Evolutionary conservation across 805 yeast genomes (phyloP), one percentile per base, ranked within the genome.

Genomic region (Trichomonascus vanleenenianus): DNA sequence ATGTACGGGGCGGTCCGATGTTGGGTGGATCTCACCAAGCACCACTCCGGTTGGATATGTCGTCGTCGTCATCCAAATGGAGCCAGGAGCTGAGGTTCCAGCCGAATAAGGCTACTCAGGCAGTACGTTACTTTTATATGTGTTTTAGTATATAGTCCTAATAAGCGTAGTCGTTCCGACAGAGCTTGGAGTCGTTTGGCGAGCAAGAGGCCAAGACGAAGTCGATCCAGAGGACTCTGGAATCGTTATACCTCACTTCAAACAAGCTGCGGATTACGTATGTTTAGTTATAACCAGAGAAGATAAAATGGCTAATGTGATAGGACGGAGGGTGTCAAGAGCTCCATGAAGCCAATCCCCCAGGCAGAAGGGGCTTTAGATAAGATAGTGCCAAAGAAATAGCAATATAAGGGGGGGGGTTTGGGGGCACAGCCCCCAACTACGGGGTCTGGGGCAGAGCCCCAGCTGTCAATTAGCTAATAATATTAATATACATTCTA

Each of bases 171-270:
- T 41, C 44, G 30, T 53, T 53, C 40, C 48, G 43, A 11, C 47
- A 44, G 34, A 35, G 43, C 2, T 42, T 41, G 14, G 50, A 53
- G 22, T 41, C 44, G 30, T 53, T 53, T 42, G 47, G 47, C 8
- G 50, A 45, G 14, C 51, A 51, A 32, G 56, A 53, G 30, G 39
- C 35, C 12, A 40, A 45, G n/a, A 36, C 44, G 2, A 42, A 46
- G 20, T 14, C 22, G 9, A 25, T 43, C 3, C 42, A 46, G 30
- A 46, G 42, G 50, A 50, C 27, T 14, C 45, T 51, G 30, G 50
- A 51, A 22, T 25, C 45, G 9, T 37, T 51, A 22, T 45, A 46
- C 20, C 38, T 45, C 20, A 44, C 49, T 2, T 51, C 54, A 9
- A 46, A 45, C 33, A 44, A 47, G 30, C 43, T 45, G 18, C 43